Percentiles rank a stretch among this genome's conserved stretches.
phyloP scores from a whole-genome alignment of 495 filamentous ascomycete species.

The Annulohypoxylon maeteangense region DNA sequence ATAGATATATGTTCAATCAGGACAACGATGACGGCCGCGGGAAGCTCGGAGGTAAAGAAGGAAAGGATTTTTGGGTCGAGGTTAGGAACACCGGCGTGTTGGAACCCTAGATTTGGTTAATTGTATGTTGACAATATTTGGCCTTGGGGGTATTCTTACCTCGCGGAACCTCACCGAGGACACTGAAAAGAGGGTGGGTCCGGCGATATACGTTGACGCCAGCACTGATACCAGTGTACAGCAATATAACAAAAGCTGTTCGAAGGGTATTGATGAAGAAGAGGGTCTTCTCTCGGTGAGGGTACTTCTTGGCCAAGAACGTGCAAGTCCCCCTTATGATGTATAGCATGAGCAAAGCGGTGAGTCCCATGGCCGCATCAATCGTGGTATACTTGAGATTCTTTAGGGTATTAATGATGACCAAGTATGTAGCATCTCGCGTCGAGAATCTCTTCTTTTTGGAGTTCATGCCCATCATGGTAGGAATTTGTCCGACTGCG shows the following conservation, averaged over 20 bases:
- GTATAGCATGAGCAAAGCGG: conserved; percentile 61
- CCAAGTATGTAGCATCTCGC: conserved; percentile 58
- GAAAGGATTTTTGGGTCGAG: conserved; percentile 48
- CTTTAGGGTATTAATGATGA: conserved; percentile 65
- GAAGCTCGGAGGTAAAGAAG: conserved; percentile 51
- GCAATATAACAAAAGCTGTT: conserved; percentile 56
- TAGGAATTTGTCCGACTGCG: conserved; percentile 60
- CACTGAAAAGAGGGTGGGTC: conserved; percentile 51
- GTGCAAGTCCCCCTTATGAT: conserved; percentile 58
- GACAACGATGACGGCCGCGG: conserved; percentile 58
- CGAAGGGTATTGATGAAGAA: conserved; percentile 60
- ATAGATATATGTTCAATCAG: conserved; percentile 67
- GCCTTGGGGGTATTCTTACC: conserved; percentile 44
- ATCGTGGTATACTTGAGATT: conserved; percentile 56
- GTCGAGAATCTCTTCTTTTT: conserved; percentile 55
- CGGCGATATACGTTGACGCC: conserved; percentile 46
- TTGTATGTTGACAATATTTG: not conserved
- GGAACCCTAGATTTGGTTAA: conserved; percentile 53
- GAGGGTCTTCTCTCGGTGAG: conserved; percentile 50
- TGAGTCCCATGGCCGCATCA: conserved; percentile 65
- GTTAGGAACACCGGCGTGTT: conserved; percentile 51
- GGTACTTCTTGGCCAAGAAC: conserved; percentile 55
- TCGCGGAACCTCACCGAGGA: conserved; percentile 56
- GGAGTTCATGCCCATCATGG: conserved; percentile 58
- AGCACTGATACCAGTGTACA: conserved; percentile 57